Evolutionary conservation across 495 filamentous ascomycete genomes (phyloP), one percentile per base, ranked within the genome.

Genomic region (Hypoxylon trugodes): DNA sequence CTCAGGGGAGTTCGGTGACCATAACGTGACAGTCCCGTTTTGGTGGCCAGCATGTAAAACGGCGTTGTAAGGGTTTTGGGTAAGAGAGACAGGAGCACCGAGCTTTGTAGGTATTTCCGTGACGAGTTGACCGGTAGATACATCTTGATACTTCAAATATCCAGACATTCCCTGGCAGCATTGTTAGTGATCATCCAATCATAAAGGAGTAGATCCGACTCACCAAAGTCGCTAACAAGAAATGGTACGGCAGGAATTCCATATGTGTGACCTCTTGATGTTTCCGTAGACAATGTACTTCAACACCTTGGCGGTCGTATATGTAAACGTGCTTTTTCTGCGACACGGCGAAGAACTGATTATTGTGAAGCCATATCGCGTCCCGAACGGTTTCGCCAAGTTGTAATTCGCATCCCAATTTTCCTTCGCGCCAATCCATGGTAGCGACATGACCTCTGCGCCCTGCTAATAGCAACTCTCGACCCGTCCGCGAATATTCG

Each of bases 231-330:
- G 90, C 91, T 38, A 98, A 82, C 16, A 98, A 86, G 68, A 96
- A 98, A 73, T 98, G 95, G 72, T 97, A 98, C 2, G 93, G 94
- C 21, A 98, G 79, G 73, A 97, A 98, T 74, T 98, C 92, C 80
- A 98, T 90, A 77, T 93, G 87, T 7, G 89, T 89, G n/a, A 96
- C 91, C 76, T 98, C 95, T 60, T 94, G 82, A 68, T 96, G 93
- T 70, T 92, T 91, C 74, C 84, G 85, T 58, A 98, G 78, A 71
- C 91, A 93, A 75, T 98, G 96, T 16, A 98, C 73, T 75, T 98
- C 95, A 12, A 96, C 89, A 58, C 95, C 95, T 22, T 87, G 81
- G 30, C 86, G 78, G 66, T 97, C 95, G 78, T 98, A 98, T 59
- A 98, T 98, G 78, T 81, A 82, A 59, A 93, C 90, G 60, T 94